phyloP scores from a whole-genome alignment of 768 basidiomycete genomes.

The Xerocomellus amylosporus region DNA sequence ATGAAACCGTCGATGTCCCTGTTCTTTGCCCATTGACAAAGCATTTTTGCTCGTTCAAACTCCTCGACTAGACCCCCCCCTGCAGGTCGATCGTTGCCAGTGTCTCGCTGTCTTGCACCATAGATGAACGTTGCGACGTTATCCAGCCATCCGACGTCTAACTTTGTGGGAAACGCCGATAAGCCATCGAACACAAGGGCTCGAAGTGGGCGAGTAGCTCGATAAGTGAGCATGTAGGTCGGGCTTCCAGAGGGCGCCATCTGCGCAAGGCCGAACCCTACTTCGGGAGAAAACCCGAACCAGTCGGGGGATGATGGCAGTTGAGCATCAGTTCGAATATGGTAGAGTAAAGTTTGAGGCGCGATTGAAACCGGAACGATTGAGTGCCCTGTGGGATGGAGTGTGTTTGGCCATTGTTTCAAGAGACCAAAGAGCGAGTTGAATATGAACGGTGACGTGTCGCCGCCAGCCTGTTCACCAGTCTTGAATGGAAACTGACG shows the following conservation, averaged over 20 bases:
- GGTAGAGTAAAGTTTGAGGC: constrained; percentile 3
- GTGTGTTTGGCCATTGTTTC: constrained; percentile 8
- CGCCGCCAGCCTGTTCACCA: neutral
- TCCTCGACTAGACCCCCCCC: constrained; percentile 1
- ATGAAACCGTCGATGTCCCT: neutral
- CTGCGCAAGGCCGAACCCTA: constrained; percentile 3
- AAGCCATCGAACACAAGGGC: constrained; percentile 5
- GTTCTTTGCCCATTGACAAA: constrained; percentile 1
- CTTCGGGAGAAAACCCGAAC: constrained; percentile 6
- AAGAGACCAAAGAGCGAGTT: constrained; percentile 5
- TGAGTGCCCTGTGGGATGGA: constrained; percentile 1
- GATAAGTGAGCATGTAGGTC: constrained; percentile 1
- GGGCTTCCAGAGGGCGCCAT: neutral
- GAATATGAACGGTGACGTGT: constrained; percentile 1
- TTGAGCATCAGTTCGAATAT: neutral
- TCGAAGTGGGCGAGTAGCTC: neutral
- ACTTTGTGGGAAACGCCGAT: constrained; percentile 1
- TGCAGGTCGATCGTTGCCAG: neutral
- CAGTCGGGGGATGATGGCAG: constrained; percentile 2
- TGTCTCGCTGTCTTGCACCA: constrained; percentile 1
- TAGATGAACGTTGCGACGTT: constrained; percentile 3
- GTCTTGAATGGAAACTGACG: neutral
- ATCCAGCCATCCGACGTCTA: constrained; percentile 1
- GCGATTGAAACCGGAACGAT: constrained; percentile 2
- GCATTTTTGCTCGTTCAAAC: neutral